phyloP scores from a whole-genome alignment of 1,284 basidiomycete genomes.

The Moniliella sp. region DNA sequence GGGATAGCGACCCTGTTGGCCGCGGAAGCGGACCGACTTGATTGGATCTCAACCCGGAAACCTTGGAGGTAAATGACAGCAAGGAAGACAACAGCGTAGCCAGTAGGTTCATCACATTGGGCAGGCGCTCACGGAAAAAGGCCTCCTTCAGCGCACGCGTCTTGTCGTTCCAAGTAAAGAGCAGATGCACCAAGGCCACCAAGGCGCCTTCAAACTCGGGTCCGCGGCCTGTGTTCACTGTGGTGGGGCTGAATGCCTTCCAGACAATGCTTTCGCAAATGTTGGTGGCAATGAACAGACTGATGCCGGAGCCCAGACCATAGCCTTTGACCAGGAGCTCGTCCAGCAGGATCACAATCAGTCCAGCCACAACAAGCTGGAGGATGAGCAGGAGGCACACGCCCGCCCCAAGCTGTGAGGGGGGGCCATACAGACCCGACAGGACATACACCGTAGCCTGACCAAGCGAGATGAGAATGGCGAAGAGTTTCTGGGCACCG shows the following conservation, averaged over 20 bases:
- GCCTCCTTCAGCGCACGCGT: conserved; percentile 86
- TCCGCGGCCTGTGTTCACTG: conserved; percentile 88
- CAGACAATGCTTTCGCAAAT: conserved; percentile 97
- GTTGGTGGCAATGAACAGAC: conserved; percentile 96
- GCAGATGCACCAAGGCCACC: conserved; percentile 82
- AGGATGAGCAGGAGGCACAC: conserved; percentile 84
- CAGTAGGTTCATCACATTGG: conserved; percentile 91
- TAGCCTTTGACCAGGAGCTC: conserved; percentile 97
- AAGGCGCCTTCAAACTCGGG: conserved; percentile 95
- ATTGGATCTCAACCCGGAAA: conserved; percentile 94
- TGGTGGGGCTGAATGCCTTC: conserved; percentile 97
- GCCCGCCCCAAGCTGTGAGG: conserved; percentile 79
- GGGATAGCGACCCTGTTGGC: conserved; percentile 80
- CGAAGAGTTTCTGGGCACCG: conserved; percentile 93
- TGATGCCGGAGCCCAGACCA: conserved; percentile 91
- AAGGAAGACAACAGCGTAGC: conserved; percentile 73
- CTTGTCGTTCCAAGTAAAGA: conserved; percentile 98
- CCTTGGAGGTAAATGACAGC: conserved; percentile 94
- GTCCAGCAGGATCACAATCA: conserved; percentile 92
- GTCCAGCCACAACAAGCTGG: conserved; percentile 73
- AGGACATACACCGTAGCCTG: conserved; percentile 93
- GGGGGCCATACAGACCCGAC: conserved; percentile 85
- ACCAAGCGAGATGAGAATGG: conserved; percentile 82
- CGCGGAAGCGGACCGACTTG: conserved; percentile 84
- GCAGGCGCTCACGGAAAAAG: conserved; percentile 87